Conservation (phyloP, 2,329 filamentous ascomycete genomes). For the Podosphaera fusca region DNA sequence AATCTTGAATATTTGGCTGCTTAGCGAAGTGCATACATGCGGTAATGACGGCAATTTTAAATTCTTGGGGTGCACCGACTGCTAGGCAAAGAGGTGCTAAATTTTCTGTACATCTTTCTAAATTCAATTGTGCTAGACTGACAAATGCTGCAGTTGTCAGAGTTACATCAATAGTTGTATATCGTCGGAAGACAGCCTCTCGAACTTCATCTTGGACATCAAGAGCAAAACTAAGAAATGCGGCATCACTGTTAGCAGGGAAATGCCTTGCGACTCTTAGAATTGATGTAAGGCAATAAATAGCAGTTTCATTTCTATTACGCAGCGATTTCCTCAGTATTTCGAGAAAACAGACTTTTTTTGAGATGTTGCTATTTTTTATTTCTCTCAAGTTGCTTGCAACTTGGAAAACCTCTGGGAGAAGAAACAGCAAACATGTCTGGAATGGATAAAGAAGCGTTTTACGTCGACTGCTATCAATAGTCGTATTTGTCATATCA, state of each 20-base stretch:
- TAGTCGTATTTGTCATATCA: constrained; percentile 41
- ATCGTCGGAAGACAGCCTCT: constrained; percentile 38
- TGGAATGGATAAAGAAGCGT: constrained; percentile 38
- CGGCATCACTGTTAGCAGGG: constrained; percentile 34
- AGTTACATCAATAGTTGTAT: constrained; percentile 33
- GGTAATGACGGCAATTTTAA: constrained; percentile 39
- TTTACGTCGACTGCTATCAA: constrained; percentile 32
- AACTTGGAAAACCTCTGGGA: constrained; percentile 47
- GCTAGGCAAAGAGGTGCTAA: constrained; percentile 33
- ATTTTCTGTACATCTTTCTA: constrained; percentile 32
- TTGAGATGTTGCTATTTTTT: constrained; percentile 36
- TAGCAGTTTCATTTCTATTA: constrained; percentile 41
- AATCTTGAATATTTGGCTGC: constrained; percentile 25
- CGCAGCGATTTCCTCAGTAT: constrained; percentile 36
- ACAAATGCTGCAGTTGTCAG: constrained; percentile 45
- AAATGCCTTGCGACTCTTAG: constrained; percentile 42
- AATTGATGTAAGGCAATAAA: constrained; percentile 39
- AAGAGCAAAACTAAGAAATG: constrained; percentile 36
- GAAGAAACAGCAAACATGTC: constrained; percentile 34
- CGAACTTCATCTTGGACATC: constrained; percentile 47
- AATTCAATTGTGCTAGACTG: constrained; percentile 36
- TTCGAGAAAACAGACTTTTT: constrained; percentile 43
- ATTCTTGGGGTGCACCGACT: constrained; percentile 30
- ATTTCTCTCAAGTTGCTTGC: constrained; percentile 42
- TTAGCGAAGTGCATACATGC: constrained; percentile 39